phyloP scores from a whole-genome alignment of 129 eudicot species.

The Scalesia atractyloides region DNA sequence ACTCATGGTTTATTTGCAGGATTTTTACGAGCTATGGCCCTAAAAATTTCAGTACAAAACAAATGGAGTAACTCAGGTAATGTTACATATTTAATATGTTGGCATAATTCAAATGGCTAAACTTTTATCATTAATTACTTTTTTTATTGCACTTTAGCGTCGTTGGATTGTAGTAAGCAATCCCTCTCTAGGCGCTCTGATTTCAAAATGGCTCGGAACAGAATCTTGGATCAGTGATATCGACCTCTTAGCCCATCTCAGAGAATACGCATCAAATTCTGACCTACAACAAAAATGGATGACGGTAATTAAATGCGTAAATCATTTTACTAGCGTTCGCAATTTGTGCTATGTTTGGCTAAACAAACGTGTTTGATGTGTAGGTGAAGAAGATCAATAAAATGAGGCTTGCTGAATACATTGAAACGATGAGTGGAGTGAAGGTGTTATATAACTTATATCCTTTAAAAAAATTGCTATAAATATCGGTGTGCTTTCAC shows the following conservation, averaged over 20 bases:
- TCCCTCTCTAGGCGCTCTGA: constrained; percentile 52
- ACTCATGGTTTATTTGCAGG: constrained; percentile 37
- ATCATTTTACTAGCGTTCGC: background rate
- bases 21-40: constrained; percentile 61
- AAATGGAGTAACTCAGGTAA: constrained; percentile 69
- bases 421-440: constrained; percentile 55
- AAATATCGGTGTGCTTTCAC: background rate
- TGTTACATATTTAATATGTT: constrained; percentile 10
- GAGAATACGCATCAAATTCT: constrained; percentile 47
- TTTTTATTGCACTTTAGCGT: constrained; percentile 36
- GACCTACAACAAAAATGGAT: constrained; percentile 53
- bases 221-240: constrained; percentile 57
- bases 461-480: background rate
- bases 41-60: constrained; percentile 64
- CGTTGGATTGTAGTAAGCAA: constrained; percentile 75
- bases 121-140: background rate
- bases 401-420: constrained; percentile 62
- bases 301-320: constrained; percentile 35
- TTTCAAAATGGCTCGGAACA: constrained; percentile 60
- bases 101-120: constrained; percentile 19
- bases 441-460: constrained; percentile 35
- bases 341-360: background rate
- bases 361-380: constrained; percentile 15
- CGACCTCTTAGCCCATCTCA: constrained; percentile 46
- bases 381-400: constrained; percentile 60